Conservation (phyloP, 1,284 basidiomycete genomes). For the Fomitopsis schrenkii region DNA sequence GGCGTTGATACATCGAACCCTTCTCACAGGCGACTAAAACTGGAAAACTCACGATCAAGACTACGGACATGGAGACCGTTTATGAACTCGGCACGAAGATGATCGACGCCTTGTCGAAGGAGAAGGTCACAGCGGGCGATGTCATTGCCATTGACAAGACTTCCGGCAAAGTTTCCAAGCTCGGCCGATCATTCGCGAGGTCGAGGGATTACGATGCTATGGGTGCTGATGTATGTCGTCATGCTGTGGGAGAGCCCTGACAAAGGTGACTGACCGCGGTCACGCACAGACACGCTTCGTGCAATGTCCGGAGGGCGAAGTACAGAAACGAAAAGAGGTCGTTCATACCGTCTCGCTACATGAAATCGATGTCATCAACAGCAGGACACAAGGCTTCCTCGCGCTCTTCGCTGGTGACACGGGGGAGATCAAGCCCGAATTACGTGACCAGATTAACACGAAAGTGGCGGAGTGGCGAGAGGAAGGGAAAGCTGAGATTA, state of each 20-base stretch:
- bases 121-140: conserved; percentile 96
- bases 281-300: conserved; percentile 86
- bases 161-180: conserved; percentile 94
- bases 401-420: conserved; percentile 87
- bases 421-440: conserved; percentile 97
- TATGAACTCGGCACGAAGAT: conserved; percentile 99
- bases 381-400: conserved; percentile 89
- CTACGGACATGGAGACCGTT: conserved; percentile 99
- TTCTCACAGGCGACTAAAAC: conserved; percentile 87
- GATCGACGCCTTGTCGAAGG: conserved; percentile 96
- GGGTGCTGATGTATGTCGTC: conserved; percentile 81
- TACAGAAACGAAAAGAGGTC: conserved; percentile 96
- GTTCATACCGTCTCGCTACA: conserved; percentile 97
- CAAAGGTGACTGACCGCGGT: conserved; percentile 2
- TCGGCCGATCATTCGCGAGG: conserved; percentile 92
- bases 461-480: conserved; percentile 98
- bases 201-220: conserved; percentile 98
- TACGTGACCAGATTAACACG: conserved; percentile 94
- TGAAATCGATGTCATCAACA: conserved; percentile 99
- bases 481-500: conserved; percentile 97
- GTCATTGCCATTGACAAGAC: conserved; percentile 97
- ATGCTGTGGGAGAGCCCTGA: conserved; percentile 3
- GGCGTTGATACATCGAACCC: neutral
- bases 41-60: conserved; percentile 96
- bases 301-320: conserved; percentile 96